Evolutionary conservation across 495 filamentous ascomycete species (phyloP).

Genomic region (Physcia stellaris): DNA sequence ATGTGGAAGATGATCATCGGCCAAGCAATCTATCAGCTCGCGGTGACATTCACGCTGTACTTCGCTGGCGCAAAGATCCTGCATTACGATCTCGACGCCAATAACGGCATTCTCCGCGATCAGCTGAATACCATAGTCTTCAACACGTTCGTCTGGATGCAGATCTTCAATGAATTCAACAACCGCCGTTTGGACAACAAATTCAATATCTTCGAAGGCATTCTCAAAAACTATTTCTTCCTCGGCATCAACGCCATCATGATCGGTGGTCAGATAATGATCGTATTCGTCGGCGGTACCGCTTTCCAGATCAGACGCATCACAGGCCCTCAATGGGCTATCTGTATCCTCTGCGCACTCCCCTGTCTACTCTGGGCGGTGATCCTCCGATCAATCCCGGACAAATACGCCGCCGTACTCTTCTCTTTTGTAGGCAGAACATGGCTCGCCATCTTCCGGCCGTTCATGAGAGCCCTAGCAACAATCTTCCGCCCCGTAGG

Average conservation of each 20-base stretch:
- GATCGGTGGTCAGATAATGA: slow-evolving; percentile 66
- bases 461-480: slow-evolving; percentile 6
- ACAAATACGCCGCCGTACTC: slow-evolving; percentile 34
- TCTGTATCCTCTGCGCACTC: slow-evolving; percentile 56
- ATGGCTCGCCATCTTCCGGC: slow-evolving; percentile 10
- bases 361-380: slow-evolving; percentile 65
- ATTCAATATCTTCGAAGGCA: slow-evolving; percentile 79
- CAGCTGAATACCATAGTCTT: slow-evolving; percentile 67
- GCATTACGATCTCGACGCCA: slow-evolving; percentile 17
- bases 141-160: slow-evolving; percentile 95
- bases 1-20: slow-evolving; percentile 98
- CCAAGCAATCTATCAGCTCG: slow-evolving; percentile 71
- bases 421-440: slow-evolving; percentile 18
- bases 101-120: slow-evolving; percentile 16
- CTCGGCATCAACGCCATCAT: slow-evolving; percentile 69
- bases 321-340: slow-evolving; percentile 57
- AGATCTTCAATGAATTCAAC: slow-evolving; percentile 93
- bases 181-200: slow-evolving; percentile 80
- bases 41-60: slow-evolving; percentile 64
- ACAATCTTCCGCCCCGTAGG: slow-evolving; percentile 10
- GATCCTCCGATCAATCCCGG: slow-evolving; percentile 53
- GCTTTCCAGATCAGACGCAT: slow-evolving; percentile 64
- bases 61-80: slow-evolving; percentile 54
- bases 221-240: slow-evolving; percentile 68
- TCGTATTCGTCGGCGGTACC: slow-evolving; percentile 58